Conservation (phyloP, 768 basidiomycete genomes). For the Russula emetica region DNA sequence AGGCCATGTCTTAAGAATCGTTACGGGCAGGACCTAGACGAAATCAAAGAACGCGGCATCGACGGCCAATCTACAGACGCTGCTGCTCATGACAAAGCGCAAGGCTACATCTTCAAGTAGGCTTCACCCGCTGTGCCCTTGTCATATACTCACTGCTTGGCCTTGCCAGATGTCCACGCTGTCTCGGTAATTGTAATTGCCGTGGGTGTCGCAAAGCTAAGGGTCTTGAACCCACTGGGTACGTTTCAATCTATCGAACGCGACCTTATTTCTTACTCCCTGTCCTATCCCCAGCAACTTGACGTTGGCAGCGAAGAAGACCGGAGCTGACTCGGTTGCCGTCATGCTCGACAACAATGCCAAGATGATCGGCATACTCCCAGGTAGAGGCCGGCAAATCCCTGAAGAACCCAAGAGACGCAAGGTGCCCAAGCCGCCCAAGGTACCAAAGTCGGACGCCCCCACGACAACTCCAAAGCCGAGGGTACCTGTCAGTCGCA, state of each 20-base stretch:
- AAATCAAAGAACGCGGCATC: slow-evolving; percentile 34
- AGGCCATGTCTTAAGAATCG: slow-evolving; percentile 61
- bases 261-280: background rate
- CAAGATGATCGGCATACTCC: slow-evolving; percentile 33
- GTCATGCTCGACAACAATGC: slow-evolving; percentile 37
- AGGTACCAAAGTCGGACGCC: slow-evolving; percentile 19
- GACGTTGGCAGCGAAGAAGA: slow-evolving; percentile 37
- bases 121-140: slow-evolving; percentile 16
- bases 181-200: slow-evolving; percentile 65
- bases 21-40: slow-evolving; percentile 52
- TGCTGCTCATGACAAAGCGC: slow-evolving; percentile 32
- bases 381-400: slow-evolving; percentile 31
- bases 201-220: slow-evolving; percentile 57
- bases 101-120: slow-evolving; percentile 53
- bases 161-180: slow-evolving; percentile 58
- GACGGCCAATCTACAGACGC: slow-evolving; percentile 25
- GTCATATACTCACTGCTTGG: slow-evolving; percentile 22
- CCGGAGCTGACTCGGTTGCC: slow-evolving; percentile 39
- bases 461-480: slow-evolving; percentile 21
- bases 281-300: slow-evolving; percentile 36
- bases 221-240: slow-evolving; percentile 61
- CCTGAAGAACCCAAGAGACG: slow-evolving; percentile 14
- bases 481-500: slow-evolving; percentile 20
- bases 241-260: slow-evolving; percentile 28
- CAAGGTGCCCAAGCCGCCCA: slow-evolving; percentile 30